Evolutionary conservation across 148 eudicot genomes (phyloP), one percentile per base, ranked within the genome.

Genomic region (Spergularia bocconei): DNA sequence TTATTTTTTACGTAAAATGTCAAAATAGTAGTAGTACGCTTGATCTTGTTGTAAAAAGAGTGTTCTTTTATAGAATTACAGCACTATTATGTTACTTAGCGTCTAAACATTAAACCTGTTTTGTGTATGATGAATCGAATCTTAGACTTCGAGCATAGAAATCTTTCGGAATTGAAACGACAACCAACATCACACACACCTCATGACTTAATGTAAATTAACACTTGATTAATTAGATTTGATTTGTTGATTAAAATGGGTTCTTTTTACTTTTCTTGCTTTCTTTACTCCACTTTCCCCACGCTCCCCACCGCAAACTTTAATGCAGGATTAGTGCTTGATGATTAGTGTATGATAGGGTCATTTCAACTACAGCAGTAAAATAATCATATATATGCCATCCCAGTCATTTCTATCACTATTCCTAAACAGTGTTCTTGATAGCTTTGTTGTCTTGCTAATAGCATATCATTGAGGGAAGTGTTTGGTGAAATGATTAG

Each of bases 341-440:
- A 67, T 72, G 73, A 81, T 72, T 67, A 77, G 70, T 72, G 55
- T 70, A 76, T 77, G 83, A 81, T 67, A 81, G 72, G 77, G 63
- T 72, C 59, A 7, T 81, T 51, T 29, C 39, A 81, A 80, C 83
- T 70, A 65, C 63, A 50, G 57, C 77, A 52, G 19, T 39, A 64
- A 48, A 36, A 6, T 67, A 60, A 57, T 69, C 61, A 58, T 77
- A 68, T 44, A 55, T 29, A 77, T 77, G 78, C 64, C 52, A 63
- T 54, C 10, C 38, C 16, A 54, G 73, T 71, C 79, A 50, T 81
- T 69, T 73, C 41, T 51, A 54, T 77, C 70, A 25, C 65, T 73
- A 21, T 72, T 77, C n/a, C 19, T 52, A 44, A 73, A 36, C 67
- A 77, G 74, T 38, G 55, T 55, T 6, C 29, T 48, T 44, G 39